phyloP scores from a whole-genome alignment of 768 basidiomycete genomes.

The Terana coerulea region DNA sequence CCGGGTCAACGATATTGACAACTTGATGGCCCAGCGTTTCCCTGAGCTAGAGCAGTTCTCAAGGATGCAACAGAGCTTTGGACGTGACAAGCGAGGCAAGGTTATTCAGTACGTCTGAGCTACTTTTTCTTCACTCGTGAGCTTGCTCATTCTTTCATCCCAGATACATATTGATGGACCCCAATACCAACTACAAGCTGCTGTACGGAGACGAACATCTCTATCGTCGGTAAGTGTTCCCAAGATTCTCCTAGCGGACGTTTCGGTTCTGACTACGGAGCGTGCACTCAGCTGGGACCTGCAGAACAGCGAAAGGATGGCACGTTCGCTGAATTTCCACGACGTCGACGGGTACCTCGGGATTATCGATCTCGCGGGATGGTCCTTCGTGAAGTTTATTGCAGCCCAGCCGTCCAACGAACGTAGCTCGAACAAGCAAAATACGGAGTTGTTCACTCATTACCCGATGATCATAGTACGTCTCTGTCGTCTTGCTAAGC shows the following conservation, averaged over 20 bases:
- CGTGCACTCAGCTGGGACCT: constrained; percentile 66
- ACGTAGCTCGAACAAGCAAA: too few species aligned
- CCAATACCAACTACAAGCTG: constrained; percentile 78
- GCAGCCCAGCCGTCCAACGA: too few species aligned
- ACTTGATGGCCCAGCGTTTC: constrained; percentile 47
- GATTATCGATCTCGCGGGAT: too few species aligned
- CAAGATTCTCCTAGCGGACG: too few species aligned
- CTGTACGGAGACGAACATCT: constrained; percentile 55
- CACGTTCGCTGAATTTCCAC: too few species aligned
- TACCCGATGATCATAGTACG: too few species aligned
- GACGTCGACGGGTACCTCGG: too few species aligned
- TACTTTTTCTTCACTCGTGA: background rate
- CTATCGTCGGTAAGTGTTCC: too few species aligned
- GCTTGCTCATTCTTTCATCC: background rate
- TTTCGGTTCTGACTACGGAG: too few species aligned
- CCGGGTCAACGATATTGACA: constrained; percentile 57
- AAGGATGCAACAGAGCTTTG: constrained; percentile 57
- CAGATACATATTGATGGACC: background rate
- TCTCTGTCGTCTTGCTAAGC: too few species aligned
- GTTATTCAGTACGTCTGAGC: constrained; percentile 68
- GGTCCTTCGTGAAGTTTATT: too few species aligned
- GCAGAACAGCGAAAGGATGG: constrained; percentile 70
- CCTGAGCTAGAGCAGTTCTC: constrained; percentile 35
- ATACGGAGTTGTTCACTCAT: too few species aligned
- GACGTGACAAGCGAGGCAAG: constrained; percentile 64